Conservation (phyloP, 208 protist genomes). For the Crithidia thermophila region DNA sequence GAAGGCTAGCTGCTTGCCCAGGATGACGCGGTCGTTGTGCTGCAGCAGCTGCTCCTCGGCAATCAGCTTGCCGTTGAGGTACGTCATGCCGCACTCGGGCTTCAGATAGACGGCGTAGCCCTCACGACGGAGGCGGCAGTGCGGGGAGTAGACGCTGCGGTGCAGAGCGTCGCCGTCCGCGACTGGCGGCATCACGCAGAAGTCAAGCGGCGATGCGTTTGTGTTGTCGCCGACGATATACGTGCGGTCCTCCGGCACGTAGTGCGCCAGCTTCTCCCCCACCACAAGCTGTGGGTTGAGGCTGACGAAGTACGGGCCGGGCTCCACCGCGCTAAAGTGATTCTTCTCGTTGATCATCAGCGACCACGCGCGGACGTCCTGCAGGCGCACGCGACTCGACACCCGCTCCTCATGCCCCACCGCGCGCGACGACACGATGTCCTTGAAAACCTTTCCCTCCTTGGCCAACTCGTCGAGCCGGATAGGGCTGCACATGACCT, state of each 20-base stretch:
- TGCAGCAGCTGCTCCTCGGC: slow-evolving; percentile 39
- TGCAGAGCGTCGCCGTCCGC: slow-evolving; percentile 27
- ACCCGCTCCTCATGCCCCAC: slow-evolving; percentile 48
- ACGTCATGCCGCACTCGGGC: slow-evolving; percentile 69
- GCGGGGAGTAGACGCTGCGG: slow-evolving; percentile 65
- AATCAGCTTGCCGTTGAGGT: slow-evolving; percentile 58
- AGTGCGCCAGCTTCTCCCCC: slow-evolving; percentile 69
- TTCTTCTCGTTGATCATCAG: slow-evolving; percentile 51
- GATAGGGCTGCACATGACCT: slow-evolving; percentile 16
- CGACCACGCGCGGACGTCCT: slow-evolving; percentile 67
- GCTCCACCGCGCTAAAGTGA: slow-evolving; percentile 46
- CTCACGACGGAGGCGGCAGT: slow-evolving; percentile 55
- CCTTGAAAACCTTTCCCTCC: not conserved
- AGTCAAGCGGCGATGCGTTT: slow-evolving; percentile 50
- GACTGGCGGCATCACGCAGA: slow-evolving; percentile 48
- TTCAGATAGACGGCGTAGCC: slow-evolving; percentile 40
- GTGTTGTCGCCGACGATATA: slow-evolving; percentile 54
- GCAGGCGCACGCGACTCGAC: slow-evolving; percentile 34
- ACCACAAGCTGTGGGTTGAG: slow-evolving; percentile 60
- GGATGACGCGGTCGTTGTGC: slow-evolving; percentile 65
- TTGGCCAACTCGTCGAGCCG: slow-evolving; percentile 10
- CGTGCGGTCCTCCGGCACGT: slow-evolving; percentile 36
- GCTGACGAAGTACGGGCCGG: slow-evolving; percentile 61
- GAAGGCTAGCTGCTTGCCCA: slow-evolving; percentile 61
- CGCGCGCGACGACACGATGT: slow-evolving; percentile 1